phyloP scores from a whole-genome alignment of 2,329 filamentous ascomycete species.

The Fusarium protoensiforme region DNA sequence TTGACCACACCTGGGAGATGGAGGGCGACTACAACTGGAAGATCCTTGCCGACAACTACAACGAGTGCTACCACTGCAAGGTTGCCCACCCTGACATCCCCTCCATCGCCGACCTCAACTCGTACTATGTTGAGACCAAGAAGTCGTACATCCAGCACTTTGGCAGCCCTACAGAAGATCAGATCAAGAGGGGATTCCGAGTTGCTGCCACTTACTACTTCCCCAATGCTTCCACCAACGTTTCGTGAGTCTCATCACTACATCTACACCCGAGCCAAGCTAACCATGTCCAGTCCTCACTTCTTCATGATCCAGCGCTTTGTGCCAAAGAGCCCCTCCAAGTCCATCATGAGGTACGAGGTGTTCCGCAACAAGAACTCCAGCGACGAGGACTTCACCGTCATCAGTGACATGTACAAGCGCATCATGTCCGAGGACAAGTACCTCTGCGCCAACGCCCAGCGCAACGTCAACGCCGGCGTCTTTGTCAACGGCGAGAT shows the following conservation, averaged over 20 bases:
- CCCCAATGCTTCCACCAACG: conserved; percentile 62
- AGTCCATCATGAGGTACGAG: conserved; percentile 69
- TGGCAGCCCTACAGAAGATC: conserved; percentile 58
- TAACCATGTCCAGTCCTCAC: conserved; percentile 56
- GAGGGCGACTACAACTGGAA: conserved; percentile 70
- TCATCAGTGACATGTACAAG: conserved; percentile 70
- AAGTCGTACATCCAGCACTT: conserved; percentile 62
- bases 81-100: conserved; percentile 69
- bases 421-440: conserved; percentile 74
- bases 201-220: conserved; percentile 61
- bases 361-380: conserved; percentile 71
- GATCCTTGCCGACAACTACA: conserved; percentile 71
- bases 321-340: conserved; percentile 63
- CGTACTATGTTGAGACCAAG: conserved; percentile 63
- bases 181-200: conserved; percentile 58
- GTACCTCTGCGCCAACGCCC: conserved; percentile 67
- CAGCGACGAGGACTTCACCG: conserved; percentile 66
- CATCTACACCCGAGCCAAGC: neutral
- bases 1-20: conserved; percentile 69
- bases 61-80: conserved; percentile 73
- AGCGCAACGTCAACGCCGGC: conserved; percentile 70
- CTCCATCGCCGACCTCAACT: conserved; percentile 65
- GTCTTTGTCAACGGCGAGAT: conserved; percentile 72
- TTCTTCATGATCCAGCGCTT: conserved; percentile 74
- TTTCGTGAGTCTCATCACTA: conserved; percentile 54